Base-by-base conservation (phyloP, 2,329 filamentous ascomycete species). In the Xylaria sp. region DNA sequence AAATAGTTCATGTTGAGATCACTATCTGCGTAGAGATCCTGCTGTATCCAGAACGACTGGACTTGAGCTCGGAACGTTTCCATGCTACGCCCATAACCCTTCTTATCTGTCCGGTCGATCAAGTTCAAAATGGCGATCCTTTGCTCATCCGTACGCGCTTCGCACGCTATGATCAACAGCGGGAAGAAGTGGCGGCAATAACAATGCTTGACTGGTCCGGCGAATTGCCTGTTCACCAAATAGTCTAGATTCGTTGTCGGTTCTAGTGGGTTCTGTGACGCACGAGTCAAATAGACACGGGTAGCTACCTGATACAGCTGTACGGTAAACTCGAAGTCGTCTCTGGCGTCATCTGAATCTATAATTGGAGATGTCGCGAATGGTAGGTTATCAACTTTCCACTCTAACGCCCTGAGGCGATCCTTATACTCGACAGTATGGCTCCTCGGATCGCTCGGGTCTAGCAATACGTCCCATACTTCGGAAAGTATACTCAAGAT, bases 171-270 rank as follows among this genome's bases (percentile, higher is more conserved):
- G 23, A 81, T 78, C 18, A 80, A 72, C 1, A 81, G 46, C 0
- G 79, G 79, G 4, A 81, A 81, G 62, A 78, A 76, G 65, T 79
- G 78, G 10, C 70, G 61, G 32, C 79, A 81, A 32, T 12, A 63
- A 20, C 45, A 63, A 2, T 32, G 20, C 15, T 36, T 46, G 0
- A 69, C 25, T 0, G 58, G 60, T 0, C 57, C 74, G 4, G 65
- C 32, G 43, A 76, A 77, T 1, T 67, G 72, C 15, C 30, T 28
- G 25, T 70, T 72, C 28, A 73, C 56, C 25, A 74, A 34, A 6
- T 53, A 25, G 4, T 76, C 73, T 0, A 80, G 58, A 2, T 73
- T 50, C 0, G 61, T 41, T 0, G 69, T 6, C 2, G 72, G 45
- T 25, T 77, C 72, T 59, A 68, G 72, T 2, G 73, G 71, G 58